Base-by-base conservation (phyloP, 345 rosid genomes). In the Sisymbrium altissimum region DNA sequence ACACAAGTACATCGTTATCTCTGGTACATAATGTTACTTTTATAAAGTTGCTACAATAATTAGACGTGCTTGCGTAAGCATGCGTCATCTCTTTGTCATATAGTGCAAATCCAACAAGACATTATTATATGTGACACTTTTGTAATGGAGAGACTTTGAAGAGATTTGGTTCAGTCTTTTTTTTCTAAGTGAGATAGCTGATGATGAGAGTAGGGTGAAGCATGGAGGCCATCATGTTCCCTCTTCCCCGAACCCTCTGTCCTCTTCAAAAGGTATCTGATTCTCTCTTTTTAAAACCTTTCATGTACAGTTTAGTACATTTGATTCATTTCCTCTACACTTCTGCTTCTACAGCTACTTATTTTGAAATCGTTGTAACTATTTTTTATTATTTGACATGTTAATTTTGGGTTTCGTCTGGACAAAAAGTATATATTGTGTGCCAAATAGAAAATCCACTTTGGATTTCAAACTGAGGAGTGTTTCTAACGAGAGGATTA, bases 141-240 rank as follows among this genome's bases (percentile, higher is more conserved):
- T 41, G 73, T 57, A 65, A 50, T 64, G 73, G 72, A 63, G 74
- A 75, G 65, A 70, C 48, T 68, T 66, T 58, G 21, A 71, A 79
- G 84, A 81, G 85, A 83, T 82, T 73, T 77, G 69, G 64, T 77
- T 77, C 56, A 49, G 68, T 59, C 57, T 39, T 41, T 76, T 44
- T 53, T 40, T 48, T 48, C 9, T 66, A 38, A 30, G 40, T 63
- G 79, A 60, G 68, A 70, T 53, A 79, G 77, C 70, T 82, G 76
- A 75, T 73, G 74, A 70, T 76, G 81, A 64, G 74, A 50, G 18
- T 33, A 68, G 71, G 69, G 78, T 80, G 63, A 82, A 78, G 92
- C 87, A 85, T 82, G 94, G 94, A 83, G 78, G 86, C 83, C 89
- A 88, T 88, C 86, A 87, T 88, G 97, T 83, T 79, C 84, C 91